Evolutionary conservation across 257 asterid species (phyloP).

Genomic region (Capsicum pubescens): DNA sequence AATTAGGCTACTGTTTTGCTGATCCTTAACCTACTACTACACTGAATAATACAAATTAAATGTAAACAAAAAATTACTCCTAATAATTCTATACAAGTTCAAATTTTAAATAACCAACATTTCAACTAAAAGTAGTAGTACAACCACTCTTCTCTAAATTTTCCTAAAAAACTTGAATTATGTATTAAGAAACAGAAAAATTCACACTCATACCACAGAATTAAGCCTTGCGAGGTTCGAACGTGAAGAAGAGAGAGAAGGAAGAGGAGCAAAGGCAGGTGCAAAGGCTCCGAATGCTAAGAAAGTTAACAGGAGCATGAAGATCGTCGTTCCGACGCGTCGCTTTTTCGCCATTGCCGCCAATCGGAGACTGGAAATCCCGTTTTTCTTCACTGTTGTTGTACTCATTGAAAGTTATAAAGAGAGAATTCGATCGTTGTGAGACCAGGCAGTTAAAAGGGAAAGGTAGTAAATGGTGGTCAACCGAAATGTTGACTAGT

Average conservation of each 20-base stretch:
- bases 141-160: not conserved
- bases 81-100: not conserved
- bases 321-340: constrained; percentile 37
- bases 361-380: constrained; percentile 12
- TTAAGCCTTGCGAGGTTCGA: constrained; percentile 24
- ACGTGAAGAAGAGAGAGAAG: constrained; percentile 48
- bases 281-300: constrained; percentile 50
- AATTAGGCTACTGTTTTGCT: not conserved
- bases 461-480: not conserved
- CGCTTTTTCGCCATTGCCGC: constrained; percentile 45
- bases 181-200: not conserved
- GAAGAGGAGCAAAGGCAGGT: constrained; percentile 61
- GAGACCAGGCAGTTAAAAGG: not conserved
- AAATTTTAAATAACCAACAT: not conserved
- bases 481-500: not conserved
- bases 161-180: not conserved
- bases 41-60: not conserved
- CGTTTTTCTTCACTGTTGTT: not conserved
- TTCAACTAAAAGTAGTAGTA: not conserved
- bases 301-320: constrained; percentile 47
- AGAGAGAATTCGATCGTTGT: not conserved
- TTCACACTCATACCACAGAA: constrained; percentile 8
- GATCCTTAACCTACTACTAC: not conserved
- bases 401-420: not conserved
- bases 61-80: not conserved